A percentile compares a stretch with the other conserved stretches of the same genome.
Evolutionary conservation across 2,329 filamentous ascomycete species (phyloP).

Genomic region (Penicillium rolfsii): DNA sequence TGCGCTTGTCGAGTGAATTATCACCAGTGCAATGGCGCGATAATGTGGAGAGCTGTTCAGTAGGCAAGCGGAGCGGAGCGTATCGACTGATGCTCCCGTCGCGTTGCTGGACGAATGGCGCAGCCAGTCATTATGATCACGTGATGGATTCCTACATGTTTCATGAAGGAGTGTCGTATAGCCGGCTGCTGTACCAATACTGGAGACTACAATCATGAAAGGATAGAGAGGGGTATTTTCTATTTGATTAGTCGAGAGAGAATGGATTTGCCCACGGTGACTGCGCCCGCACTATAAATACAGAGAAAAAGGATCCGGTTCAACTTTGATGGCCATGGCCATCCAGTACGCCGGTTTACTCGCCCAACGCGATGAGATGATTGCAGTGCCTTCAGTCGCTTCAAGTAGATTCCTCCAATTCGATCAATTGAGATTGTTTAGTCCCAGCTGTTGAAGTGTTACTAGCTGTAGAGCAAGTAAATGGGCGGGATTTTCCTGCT

Average conservation of each 20-base stretch:
- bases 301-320: constrained; percentile 21
- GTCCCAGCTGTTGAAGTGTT: constrained; percentile 34
- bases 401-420: constrained; percentile 6
- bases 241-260: constrained; percentile 15
- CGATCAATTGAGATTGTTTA: constrained; percentile 19
- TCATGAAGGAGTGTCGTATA: background rate
- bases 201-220: background rate
- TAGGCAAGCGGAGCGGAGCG: constrained; percentile 10
- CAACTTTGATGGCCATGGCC: constrained; percentile 9
- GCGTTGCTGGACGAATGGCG: constrained; percentile 14
- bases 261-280: constrained; percentile 18
- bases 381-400: constrained; percentile 8
- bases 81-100: constrained; percentile 7
- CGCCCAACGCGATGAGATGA: constrained; percentile 16
- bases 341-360: constrained; percentile 11
- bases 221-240: constrained; percentile 7
- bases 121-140: constrained; percentile 13
- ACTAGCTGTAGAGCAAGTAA: constrained; percentile 8
- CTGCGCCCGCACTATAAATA: constrained; percentile 29
- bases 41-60: constrained; percentile 6
- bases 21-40: background rate
- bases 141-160: constrained; percentile 9
- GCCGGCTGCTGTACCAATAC: background rate
- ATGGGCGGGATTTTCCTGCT: background rate
- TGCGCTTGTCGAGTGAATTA: background rate